Base-by-base conservation (phyloP, 2,329 filamentous ascomycete species). In the Dactylellina leptospora region DNA sequence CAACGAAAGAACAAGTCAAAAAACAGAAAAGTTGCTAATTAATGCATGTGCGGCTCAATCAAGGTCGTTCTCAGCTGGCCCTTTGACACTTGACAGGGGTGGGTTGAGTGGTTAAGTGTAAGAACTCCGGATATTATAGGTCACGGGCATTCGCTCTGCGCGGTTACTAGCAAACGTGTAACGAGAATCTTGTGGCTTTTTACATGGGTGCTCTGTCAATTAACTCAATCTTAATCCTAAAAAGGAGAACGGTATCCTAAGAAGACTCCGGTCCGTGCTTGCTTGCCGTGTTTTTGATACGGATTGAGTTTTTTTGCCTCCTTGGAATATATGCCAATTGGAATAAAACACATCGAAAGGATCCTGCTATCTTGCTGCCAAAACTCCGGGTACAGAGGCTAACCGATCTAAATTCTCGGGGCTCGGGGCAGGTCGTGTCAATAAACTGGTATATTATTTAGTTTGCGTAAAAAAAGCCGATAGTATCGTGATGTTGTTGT, bases 121-220 rank as follows among this genome's bases (percentile, higher is more conserved):
- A 55, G 23, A 42, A 48, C 22, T 13, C 10, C 28, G 25, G 23
- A 36, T 62, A 64, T 64, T 60, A 64, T 44, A 64, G 59, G 59
- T 63, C 40, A 63, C 59, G 66, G 68, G 59, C 23, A 18, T 72
- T 72, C 68, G 68, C 68, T n/a, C 36, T 48, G 45, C 33, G 68
- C 68, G 59, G 68, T 40, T 56, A 16, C n/a, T n/a, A n/a, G 36
- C 23, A 18, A 48, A 54, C 23, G 13, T 47, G 28, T 44, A 36
- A 55, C n/a, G 20, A 47, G n/a, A n/a, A n/a, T n/a, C n/a, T n/a
- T n/a, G n/a, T n/a, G n/a, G n/a, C n/a, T n/a, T n/a, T n/a, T n/a
- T n/a, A n/a, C n/a, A n/a, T n/a, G n/a, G n/a, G n/a, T n/a, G n/a
- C n/a, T n/a, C n/a, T n/a, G n/a, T n/a, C n/a, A n/a, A n/a, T n/a